These are phyloP conservation scores for Diaporthe sp. DNA, from an alignment of 2,329 filamentous ascomycete genomes.

Conservation along the genomic window DNA sequence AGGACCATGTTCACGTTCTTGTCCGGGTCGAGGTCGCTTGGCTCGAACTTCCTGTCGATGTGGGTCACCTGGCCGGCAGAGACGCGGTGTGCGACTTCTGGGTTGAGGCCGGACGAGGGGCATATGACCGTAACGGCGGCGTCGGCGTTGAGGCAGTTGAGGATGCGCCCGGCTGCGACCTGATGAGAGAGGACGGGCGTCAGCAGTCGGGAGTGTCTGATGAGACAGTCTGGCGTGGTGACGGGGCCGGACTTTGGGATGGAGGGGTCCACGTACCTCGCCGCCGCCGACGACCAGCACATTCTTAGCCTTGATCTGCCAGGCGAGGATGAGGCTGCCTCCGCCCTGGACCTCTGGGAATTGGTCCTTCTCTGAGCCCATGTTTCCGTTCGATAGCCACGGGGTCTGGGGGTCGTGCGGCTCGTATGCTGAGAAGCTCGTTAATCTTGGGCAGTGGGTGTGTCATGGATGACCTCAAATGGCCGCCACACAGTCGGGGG, in stretches of 20 bases:
- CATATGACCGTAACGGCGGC: constrained; percentile 89
- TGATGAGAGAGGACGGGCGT: constrained; percentile 54
- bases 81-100: constrained; percentile 88
- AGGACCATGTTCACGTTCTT: constrained; percentile 92
- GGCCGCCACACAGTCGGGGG: background rate
- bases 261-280: constrained; percentile 72
- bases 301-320: constrained; percentile 91
- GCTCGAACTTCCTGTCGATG: constrained; percentile 86
- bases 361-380: constrained; percentile 47
- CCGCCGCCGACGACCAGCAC: constrained; percentile 96
- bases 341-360: constrained; percentile 90
- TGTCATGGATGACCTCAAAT: background rate
- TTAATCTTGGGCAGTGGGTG: background rate
- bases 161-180: constrained; percentile 95
- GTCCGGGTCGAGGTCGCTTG: constrained; percentile 83
- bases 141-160: constrained; percentile 95
- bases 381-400: constrained; percentile 6
- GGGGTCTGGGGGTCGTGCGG: background rate
- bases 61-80: constrained; percentile 82
- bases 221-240: background rate
- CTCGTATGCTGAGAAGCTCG: background rate
- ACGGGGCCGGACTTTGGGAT: constrained; percentile 13
- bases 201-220: background rate
- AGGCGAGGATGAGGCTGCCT: constrained; percentile 93
- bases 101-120: constrained; percentile 83